Conservation (phyloP, 441 rosid species). For the Erodium moschatum region DNA sequence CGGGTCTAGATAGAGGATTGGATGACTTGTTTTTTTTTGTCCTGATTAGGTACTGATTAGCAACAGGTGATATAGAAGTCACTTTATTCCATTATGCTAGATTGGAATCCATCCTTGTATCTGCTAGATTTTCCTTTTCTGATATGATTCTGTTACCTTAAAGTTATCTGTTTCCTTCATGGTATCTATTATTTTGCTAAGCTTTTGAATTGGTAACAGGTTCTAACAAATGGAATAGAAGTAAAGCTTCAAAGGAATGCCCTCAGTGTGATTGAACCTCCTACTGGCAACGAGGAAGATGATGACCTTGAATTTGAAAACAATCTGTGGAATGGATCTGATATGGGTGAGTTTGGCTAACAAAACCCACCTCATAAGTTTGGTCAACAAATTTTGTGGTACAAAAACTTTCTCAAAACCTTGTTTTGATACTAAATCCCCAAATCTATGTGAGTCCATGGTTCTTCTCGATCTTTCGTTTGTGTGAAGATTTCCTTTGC, state of each 20-base stretch:
- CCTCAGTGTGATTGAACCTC: conserved; percentile 86
- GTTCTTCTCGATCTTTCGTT: too few relatives aligned
- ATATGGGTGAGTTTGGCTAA: conserved; percentile 44
- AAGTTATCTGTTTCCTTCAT: neutral
- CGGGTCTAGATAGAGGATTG: neutral
- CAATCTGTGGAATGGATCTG: conserved; percentile 46
- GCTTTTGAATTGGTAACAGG: conserved; percentile 32
- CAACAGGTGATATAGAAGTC: neutral
- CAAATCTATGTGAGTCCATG: too few relatives aligned
- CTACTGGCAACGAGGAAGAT: conserved; percentile 81
- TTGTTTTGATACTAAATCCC: too few relatives aligned
- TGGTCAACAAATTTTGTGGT: conserved; percentile 6
- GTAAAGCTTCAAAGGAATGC: conserved; percentile 96
- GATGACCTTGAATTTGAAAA: conserved; percentile 55
- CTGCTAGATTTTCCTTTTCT: neutral
- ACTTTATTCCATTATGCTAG: neutral
- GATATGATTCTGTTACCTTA: neutral
- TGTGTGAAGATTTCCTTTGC: too few relatives aligned
- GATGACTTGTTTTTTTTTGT: neutral
- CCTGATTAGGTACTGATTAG: neutral
- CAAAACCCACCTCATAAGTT: neutral
- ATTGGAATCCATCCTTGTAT: neutral
- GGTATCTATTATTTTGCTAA: neutral
- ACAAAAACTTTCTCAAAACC: too few relatives aligned
- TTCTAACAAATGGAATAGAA: conserved; percentile 89